Percentiles rank a stretch among this genome's conserved stretches.
phyloP scores from a whole-genome alignment of 1,139 yeast species.

The Tardiomyces depauwii region DNA sequence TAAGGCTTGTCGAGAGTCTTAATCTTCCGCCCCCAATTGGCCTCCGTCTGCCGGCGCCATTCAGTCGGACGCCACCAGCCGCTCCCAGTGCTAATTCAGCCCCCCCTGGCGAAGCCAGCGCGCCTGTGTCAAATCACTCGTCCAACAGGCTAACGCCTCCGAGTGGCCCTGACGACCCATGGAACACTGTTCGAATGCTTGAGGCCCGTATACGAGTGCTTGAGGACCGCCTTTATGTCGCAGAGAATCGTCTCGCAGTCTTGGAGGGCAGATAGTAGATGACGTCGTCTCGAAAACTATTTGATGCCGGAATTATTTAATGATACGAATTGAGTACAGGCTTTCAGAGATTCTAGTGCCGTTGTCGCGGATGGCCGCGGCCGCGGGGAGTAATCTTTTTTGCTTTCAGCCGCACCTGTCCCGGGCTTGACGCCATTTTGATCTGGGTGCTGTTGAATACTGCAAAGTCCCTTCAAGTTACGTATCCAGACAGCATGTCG shows the following conservation, averaged over 20 bases:
- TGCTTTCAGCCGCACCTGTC: background rate
- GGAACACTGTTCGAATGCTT: constrained; percentile 13
- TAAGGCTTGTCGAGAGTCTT: background rate
- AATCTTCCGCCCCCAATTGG: background rate
- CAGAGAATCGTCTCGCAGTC: constrained; percentile 21
- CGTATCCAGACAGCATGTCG: background rate
- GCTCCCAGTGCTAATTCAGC: background rate
- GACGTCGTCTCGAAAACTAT: background rate
- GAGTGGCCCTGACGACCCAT: background rate
- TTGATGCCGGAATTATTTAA: background rate
- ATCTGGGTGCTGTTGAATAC: background rate
- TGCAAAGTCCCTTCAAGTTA: background rate
- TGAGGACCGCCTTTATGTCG: constrained; percentile 21
- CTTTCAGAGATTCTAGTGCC: no score
- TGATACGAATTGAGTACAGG: no score
- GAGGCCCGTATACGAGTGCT: constrained; percentile 21
- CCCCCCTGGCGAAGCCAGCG: background rate
- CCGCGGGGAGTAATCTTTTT: no score
- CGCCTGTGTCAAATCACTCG: background rate
- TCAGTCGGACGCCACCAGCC: background rate
- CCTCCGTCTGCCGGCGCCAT: background rate
- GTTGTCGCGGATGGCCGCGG: no score
- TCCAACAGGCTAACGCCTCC: constrained; percentile 1
- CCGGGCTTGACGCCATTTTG: no score
- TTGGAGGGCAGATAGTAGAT: constrained; percentile 10